phyloP scores from a whole-genome alignment of 805 yeast species.

The Ogataea chonburiensis region DNA sequence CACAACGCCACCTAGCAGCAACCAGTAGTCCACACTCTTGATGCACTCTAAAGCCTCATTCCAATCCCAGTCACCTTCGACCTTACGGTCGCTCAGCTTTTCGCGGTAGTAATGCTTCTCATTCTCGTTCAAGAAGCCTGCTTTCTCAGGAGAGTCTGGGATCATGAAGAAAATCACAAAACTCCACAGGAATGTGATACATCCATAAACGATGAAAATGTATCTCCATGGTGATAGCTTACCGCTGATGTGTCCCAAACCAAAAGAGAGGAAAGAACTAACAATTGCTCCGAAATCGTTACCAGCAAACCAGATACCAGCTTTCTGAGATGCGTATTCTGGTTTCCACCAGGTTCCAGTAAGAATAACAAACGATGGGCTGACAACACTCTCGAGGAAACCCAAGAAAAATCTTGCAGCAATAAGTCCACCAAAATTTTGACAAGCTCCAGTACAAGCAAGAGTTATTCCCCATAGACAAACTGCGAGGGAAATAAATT shows the following conservation, averaged over 20 bases:
- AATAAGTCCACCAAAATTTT: conserved; percentile 44
- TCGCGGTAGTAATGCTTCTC: conserved; percentile 47
- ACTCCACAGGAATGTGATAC: conserved; percentile 45
- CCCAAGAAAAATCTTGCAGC: conserved; percentile 52
- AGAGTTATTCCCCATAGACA: conserved; percentile 66
- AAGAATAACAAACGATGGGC: conserved; percentile 56
- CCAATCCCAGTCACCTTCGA: conserved; percentile 52
- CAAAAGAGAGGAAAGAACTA: conserved; percentile 55
- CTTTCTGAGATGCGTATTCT: conserved; percentile 40
- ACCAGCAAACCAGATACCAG: conserved; percentile 44
- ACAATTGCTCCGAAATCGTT: conserved; percentile 47
- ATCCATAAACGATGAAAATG: conserved; percentile 59
- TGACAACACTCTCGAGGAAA: conserved; percentile 49
- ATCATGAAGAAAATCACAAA: conserved; percentile 31
- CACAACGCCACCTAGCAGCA: conserved; percentile 44
- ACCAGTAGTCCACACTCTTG: conserved; percentile 49
- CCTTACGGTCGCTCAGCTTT: conserved; percentile 56
- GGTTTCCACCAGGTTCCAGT: conserved; percentile 59
- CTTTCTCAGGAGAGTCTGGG: conserved; percentile 48
- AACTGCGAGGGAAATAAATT: conserved; percentile 46
- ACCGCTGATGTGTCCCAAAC: conserved; percentile 42
- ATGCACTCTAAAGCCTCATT: conserved; percentile 53
- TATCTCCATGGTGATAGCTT: conserved; percentile 57
- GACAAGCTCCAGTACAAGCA: conserved; percentile 46
- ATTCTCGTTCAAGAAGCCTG: conserved; percentile 42